Evolutionary conservation across 805 yeast species (phyloP).

Genomic region (Vanderwaltozyma tropicalis): DNA sequence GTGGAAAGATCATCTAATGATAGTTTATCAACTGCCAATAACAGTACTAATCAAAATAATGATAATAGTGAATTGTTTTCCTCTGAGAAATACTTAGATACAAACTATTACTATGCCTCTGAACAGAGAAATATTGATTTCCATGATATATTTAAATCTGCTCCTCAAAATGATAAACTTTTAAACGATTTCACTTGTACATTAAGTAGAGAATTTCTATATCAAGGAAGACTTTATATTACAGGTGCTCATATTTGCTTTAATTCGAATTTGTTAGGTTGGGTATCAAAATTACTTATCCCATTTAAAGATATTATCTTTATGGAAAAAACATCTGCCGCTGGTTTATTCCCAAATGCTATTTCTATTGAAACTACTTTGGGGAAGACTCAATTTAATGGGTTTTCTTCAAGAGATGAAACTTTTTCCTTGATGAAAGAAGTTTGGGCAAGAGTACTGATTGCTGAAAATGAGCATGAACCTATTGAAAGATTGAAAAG

Average conservation of each 20-base stretch:
- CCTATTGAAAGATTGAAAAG: neutral
- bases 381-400: conserved; percentile 72
- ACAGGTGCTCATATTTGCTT: conserved; percentile 74
- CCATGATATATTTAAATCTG: conserved; percentile 59
- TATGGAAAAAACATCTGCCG: conserved; percentile 69
- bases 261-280: conserved; percentile 70
- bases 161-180: conserved; percentile 60
- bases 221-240: conserved; percentile 81
- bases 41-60: neutral
- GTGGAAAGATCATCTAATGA: neutral
- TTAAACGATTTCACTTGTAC: conserved; percentile 90
- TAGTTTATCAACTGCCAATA: conserved; percentile 1
- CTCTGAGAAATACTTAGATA: conserved; percentile 47
- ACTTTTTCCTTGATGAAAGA: conserved; percentile 59
- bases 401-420: conserved; percentile 72
- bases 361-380: conserved; percentile 56
- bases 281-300: conserved; percentile 66
- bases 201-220: conserved; percentile 68
- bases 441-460: conserved; percentile 42
- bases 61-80: conserved; percentile 29
- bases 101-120: conserved; percentile 55
- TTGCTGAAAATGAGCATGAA: conserved; percentile 2
- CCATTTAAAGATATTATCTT: conserved; percentile 55
- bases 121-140: conserved; percentile 60
- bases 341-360: conserved; percentile 76